Evolutionary conservation across 2,329 filamentous ascomycete species (phyloP).

Genomic region (Chrysoporthe austroafricana): DNA sequence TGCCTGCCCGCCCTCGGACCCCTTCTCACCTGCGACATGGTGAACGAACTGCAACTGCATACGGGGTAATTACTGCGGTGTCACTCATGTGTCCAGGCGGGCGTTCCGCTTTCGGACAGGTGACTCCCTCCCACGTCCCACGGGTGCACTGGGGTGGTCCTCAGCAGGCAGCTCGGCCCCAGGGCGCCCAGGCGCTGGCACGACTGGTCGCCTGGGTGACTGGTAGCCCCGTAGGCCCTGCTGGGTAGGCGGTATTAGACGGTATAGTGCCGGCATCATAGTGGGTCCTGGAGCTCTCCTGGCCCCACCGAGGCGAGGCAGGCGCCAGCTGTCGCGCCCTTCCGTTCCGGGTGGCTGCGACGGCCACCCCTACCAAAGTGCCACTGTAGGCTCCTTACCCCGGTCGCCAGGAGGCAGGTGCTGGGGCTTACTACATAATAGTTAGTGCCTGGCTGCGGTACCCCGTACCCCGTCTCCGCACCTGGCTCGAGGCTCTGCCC

Average conservation of each 20-base stretch:
- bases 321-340: slow-evolving; percentile 11
- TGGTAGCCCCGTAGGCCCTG: no score
- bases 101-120: slow-evolving; percentile 2
- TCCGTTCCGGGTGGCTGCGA: slow-evolving; percentile 2
- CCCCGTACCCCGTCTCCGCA: not conserved
- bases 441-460: not conserved
- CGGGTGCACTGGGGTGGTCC: not conserved
- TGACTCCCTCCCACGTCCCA: not conserved
- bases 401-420: not conserved
- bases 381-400: not conserved
- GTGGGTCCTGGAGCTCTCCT: slow-evolving; percentile 10
- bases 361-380: not conserved
- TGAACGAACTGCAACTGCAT: no score
- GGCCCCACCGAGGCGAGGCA: slow-evolving; percentile 15
- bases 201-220: no score
- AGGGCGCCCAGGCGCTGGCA: no score
- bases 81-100: no score
- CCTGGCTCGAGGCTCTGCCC: not conserved
- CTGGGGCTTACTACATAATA: not conserved
- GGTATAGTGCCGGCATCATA: slow-evolving; percentile 13
- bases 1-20: not conserved
- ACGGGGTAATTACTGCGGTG: no score
- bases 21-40: not conserved
- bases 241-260: no score
- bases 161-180: not conserved